Evolutionary conservation across 495 filamentous ascomycete genomes (phyloP).

Genomic region (Penicillium salamii): DNA sequence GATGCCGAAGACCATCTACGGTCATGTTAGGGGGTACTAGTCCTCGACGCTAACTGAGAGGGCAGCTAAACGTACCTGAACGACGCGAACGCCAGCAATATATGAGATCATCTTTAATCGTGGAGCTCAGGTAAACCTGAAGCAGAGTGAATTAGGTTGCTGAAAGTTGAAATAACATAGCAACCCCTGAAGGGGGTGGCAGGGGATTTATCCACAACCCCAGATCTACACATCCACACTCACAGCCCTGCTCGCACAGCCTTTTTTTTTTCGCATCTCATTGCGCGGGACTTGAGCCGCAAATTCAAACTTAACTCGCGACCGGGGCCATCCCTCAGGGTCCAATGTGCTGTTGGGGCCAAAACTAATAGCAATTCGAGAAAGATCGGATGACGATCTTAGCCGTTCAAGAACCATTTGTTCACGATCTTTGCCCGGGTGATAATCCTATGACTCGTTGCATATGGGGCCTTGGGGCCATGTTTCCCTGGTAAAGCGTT

Average conservation of each 20-base stretch:
- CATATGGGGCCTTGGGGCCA: too few species aligned
- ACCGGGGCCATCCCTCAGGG: background rate
- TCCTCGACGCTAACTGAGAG: too few species aligned
- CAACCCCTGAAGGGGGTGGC: background rate
- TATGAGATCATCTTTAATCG: background rate
- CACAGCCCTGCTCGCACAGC: background rate
- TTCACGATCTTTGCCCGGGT: too few species aligned
- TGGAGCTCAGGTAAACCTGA: background rate
- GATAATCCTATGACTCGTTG: too few species aligned
- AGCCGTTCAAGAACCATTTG: too few species aligned
- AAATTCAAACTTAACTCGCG: background rate
- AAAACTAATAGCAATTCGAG: too few species aligned
- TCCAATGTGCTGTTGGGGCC: too few species aligned
- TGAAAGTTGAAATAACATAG: background rate
- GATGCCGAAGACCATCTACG: constrained; percentile 42
- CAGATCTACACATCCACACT: background rate
- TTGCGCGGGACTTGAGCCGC: background rate
- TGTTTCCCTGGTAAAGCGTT: too few species aligned
- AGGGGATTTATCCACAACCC: background rate
- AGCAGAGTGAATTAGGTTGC: background rate
- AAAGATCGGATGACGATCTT: too few species aligned
- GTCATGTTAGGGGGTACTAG: background rate
- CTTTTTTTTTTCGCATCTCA: background rate
- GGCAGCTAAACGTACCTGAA: background rate
- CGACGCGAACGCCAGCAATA: background rate